These are phyloP conservation scores for Aspergillus sp. DNA, from an alignment of 2,329 filamentous ascomycete genomes.

Conservation along the genomic window DNA sequence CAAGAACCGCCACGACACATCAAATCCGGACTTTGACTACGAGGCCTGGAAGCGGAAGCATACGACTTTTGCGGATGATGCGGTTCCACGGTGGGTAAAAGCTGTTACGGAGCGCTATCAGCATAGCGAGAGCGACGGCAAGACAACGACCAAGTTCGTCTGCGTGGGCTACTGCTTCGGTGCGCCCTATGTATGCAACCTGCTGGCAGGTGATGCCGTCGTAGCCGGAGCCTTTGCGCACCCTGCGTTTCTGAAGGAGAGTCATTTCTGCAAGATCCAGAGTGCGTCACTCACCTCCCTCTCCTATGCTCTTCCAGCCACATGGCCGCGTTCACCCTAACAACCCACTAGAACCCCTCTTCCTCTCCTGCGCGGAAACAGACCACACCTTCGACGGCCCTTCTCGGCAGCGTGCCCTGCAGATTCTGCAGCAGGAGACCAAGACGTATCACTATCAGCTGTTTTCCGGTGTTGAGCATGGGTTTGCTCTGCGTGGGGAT, in stretches of 20 bases:
- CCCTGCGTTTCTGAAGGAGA: neutral
- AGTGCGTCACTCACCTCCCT: neutral
- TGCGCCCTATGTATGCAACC: neutral
- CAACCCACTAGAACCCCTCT: neutral
- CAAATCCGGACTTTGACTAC: slow-evolving; percentile 49
- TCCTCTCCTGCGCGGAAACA: neutral
- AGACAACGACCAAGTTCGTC: neutral
- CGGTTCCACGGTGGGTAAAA: slow-evolving; percentile 39
- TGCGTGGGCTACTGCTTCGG: neutral
- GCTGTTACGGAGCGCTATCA: neutral
- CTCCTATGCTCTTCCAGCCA: too few relatives aligned
- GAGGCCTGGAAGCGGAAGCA: slow-evolving; percentile 56
- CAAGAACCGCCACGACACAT: slow-evolving; percentile 30
- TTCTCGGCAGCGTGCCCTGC: neutral
- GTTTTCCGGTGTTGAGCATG: slow-evolving; percentile 30
- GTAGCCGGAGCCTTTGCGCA: neutral
- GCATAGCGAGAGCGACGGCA: too few relatives aligned
- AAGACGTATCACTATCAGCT: slow-evolving; percentile 28
- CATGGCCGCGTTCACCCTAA: too few relatives aligned
- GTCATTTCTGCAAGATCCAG: neutral
- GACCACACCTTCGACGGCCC: neutral
- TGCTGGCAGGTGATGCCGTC: neutral
- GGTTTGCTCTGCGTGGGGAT: slow-evolving; percentile 24
- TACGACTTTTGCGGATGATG: slow-evolving; percentile 46
- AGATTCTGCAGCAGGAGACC: slow-evolving; percentile 23